A percentile compares a stretch with the other conserved stretches of the same genome.
Evolutionary conservation across 495 filamentous ascomycete species (phyloP).

Genomic region (Cercophora scortea): DNA sequence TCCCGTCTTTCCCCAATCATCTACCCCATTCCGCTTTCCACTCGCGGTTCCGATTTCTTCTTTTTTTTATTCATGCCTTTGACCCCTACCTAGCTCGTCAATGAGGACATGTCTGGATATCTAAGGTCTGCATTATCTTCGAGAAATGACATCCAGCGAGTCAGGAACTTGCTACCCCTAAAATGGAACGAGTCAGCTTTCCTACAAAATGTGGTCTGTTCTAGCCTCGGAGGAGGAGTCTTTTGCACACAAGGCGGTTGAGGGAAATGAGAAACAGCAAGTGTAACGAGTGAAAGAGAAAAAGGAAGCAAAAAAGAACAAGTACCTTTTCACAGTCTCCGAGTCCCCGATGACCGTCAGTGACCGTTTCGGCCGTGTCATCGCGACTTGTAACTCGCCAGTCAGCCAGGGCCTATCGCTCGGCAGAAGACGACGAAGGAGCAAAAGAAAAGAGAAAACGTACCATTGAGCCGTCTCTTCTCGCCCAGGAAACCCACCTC

Average conservation of each 20-base stretch:
- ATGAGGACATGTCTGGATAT: constrained; percentile 64
- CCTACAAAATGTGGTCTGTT: background rate
- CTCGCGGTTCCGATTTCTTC: background rate
- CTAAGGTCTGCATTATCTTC: constrained; percentile 79
- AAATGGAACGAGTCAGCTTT: constrained; percentile 9
- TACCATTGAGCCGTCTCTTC: constrained; percentile 85
- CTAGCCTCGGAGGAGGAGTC: background rate
- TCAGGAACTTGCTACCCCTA: constrained; percentile 75
- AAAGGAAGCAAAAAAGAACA: background rate
- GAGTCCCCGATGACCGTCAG: constrained; percentile 88
- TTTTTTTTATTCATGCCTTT: too few species aligned
- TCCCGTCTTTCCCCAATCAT: background rate
- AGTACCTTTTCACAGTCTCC: constrained; percentile 79
- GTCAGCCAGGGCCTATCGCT: background rate
- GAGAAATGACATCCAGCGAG: constrained; percentile 80
- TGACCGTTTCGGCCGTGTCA: constrained; percentile 88
- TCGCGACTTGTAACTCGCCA: constrained; percentile 51
- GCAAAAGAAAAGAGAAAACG: constrained; percentile 18
- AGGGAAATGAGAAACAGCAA: too few species aligned
- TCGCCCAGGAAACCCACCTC: constrained; percentile 96
- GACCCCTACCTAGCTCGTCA: constrained; percentile 23
- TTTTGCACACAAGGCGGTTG: background rate
- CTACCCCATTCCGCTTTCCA: background rate
- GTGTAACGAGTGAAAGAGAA: background rate
- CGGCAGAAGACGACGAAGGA: background rate